A percentile compares a stretch with the other conserved stretches of the same genome.
Evolutionary conservation across 805 yeast species (phyloP).

Genomic region (Kodamaea restingae): DNA sequence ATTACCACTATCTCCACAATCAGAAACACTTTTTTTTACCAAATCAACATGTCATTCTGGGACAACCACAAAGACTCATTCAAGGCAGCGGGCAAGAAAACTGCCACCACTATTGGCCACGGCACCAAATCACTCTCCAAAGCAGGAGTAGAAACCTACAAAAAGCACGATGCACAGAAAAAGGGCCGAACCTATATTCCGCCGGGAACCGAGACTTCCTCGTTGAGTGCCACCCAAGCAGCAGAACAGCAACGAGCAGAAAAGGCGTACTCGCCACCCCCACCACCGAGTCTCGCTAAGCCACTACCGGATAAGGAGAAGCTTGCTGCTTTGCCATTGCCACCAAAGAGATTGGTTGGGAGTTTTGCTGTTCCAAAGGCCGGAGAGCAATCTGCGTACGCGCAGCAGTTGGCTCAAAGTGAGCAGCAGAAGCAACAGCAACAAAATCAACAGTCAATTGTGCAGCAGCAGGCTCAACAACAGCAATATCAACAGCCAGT

Average conservation of each 20-base stretch:
- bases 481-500: constrained; percentile 6
- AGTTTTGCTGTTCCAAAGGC: constrained; percentile 1
- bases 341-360: constrained; percentile 41
- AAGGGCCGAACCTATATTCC: constrained; percentile 17
- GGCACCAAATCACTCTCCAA: constrained; percentile 48
- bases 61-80: constrained; percentile 50
- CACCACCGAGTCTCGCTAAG: constrained; percentile 13
- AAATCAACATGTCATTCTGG: constrained; percentile 36
- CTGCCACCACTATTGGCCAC: constrained; percentile 47
- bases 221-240: not conserved
- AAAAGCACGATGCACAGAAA: constrained; percentile 32
- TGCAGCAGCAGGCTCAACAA: too few species aligned
- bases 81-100: constrained; percentile 46
- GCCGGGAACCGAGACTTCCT: constrained; percentile 1
- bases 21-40: not conserved
- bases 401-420: not conserved
- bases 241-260: not conserved
- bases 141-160: constrained; percentile 50
- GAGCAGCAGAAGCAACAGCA: constrained; percentile 9
- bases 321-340: constrained; percentile 38
- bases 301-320: constrained; percentile 17
- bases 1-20: too few species aligned
- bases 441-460: too few species aligned
- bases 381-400: constrained; percentile 13
- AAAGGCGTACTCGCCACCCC: constrained; percentile 3